Percentiles rank a stretch among this genome's conserved stretches.
Conservation (phyloP, 805 yeast species). For the Pichia exigua region DNA sequence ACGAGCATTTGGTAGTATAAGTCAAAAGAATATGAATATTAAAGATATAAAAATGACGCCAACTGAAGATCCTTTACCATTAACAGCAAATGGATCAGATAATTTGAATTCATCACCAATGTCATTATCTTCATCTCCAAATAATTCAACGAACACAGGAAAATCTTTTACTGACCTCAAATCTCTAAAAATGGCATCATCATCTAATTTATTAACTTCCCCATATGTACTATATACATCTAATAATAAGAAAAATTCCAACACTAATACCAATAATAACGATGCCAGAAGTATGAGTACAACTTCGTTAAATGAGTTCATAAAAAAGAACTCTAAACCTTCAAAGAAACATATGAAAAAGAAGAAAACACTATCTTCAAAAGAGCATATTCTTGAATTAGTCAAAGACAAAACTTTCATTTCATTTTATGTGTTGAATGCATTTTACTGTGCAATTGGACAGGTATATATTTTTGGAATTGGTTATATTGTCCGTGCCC, state of each 20-base stretch:
- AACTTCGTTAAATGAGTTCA: background rate
- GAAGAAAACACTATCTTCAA: conserved; percentile 12
- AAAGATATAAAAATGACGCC: background rate
- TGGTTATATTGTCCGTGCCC: conserved; percentile 60
- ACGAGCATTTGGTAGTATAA: conserved; percentile 8
- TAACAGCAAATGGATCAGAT: background rate
- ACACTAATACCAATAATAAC: background rate
- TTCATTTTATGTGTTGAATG: conserved; percentile 46
- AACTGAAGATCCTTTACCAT: background rate
- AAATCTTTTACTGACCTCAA: background rate
- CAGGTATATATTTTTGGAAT: conserved; percentile 68
- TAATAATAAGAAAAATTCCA: background rate
- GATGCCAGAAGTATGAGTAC: background rate
- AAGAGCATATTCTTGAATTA: conserved; percentile 20
- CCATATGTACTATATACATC: background rate
- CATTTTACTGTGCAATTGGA: conserved; percentile 54
- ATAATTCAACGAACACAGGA: background rate
- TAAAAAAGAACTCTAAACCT: conserved; percentile 3
- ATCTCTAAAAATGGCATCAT: background rate
- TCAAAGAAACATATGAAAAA: conserved; percentile 8
- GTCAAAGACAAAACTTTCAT: conserved; percentile 34
- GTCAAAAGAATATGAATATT: background rate
- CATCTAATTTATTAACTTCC: background rate
- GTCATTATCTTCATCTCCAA: conserved; percentile 1
- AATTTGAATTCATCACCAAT: background rate